Percentiles rank a stretch among this genome's conserved stretches.
Conservation (phyloP, 345 rosid genomes). For the Acer saccharum region DNA sequence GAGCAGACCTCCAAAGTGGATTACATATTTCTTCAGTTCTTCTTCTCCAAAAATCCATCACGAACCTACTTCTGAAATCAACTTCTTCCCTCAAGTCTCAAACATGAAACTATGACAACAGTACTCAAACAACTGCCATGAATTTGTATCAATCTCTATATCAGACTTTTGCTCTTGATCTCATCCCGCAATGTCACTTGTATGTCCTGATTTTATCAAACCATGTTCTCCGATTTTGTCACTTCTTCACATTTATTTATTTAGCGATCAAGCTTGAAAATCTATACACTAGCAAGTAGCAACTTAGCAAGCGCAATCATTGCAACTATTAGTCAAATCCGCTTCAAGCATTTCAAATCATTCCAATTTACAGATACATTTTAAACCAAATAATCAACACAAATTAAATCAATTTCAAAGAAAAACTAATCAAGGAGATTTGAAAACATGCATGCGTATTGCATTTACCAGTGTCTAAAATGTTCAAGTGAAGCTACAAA, state of each 20-base stretch:
- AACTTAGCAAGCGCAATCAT: not conserved
- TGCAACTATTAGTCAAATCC: not conserved
- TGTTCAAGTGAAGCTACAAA: too few relatives aligned
- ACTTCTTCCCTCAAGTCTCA: too few relatives aligned
- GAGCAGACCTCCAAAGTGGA: too few relatives aligned
- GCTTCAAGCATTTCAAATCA: not conserved
- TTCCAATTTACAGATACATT: not conserved
- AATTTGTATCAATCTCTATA: too few relatives aligned
- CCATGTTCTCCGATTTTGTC: not conserved
- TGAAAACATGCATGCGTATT: not conserved
- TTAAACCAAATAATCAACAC: too few relatives aligned
- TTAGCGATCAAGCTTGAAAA: not conserved
- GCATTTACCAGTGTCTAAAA: too few relatives aligned
- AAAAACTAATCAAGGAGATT: not conserved
- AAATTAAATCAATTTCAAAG: not conserved
- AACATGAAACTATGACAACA: too few relatives aligned
- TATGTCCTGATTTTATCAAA: conserved; percentile 53
- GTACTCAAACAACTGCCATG: too few relatives aligned
- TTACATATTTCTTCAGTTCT: too few relatives aligned
- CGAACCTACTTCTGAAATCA: too few relatives aligned
- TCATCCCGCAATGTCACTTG: conserved; percentile 87
- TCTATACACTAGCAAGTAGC: not conserved
- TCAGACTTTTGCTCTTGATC: conserved; percentile 53
- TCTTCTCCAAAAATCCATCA: too few relatives aligned
- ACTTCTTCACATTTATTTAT: not conserved